Evolutionary conservation across 106 monocot genomes (phyloP), one percentile per base, ranked within the genome.

Genomic region (Chionographis japonica): DNA sequence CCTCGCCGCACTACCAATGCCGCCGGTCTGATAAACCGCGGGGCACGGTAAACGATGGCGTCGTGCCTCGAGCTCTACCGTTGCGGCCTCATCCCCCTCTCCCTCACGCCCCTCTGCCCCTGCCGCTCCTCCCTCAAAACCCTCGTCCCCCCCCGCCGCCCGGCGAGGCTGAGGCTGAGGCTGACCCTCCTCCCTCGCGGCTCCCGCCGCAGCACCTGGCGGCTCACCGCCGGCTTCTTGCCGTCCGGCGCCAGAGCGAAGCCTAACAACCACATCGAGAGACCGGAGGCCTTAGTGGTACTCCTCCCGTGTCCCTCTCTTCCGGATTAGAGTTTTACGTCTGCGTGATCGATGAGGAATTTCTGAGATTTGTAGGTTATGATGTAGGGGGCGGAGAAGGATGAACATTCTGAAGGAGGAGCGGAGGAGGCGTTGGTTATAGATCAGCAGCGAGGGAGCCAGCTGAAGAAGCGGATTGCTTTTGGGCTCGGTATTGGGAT

Each of bases 401-500:
- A 10, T 46, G 27, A 1, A 27, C 27, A 27, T 27, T 27, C 27
- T 27, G 27, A 27, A 27, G 70, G 27, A 7, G 58, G 18, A n/a
- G n/a, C n/a, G 18, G 64, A 60, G 62, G 37, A 12, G 62, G 59
- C 51, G 19, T 46, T 63, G 71, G 56, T 70, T 11, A 61, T 63
- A 3, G 80, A 84, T 37, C 54, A 71, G 54, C 50, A 65, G 62
- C 55, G 69, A 58, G 50, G 60, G 9, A 52, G 43, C n/a, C 85
- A 93, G 60, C 66, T 88, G 40, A 78, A 65, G 74, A 86, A 95
- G 58, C 65, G 95, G 37, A 83, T 95, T 46, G 16, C 86, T n/a
- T 81, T 91, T 16, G 95, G 95, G 11, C 60, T 95, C 5, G 88
- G 69, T 51, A 88, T 95, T 69, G 95, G 95, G 19, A 52, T 95